Evolutionary conservation across 768 basidiomycete genomes (phyloP).

Genomic region (Crepidotus variabilis): DNA sequence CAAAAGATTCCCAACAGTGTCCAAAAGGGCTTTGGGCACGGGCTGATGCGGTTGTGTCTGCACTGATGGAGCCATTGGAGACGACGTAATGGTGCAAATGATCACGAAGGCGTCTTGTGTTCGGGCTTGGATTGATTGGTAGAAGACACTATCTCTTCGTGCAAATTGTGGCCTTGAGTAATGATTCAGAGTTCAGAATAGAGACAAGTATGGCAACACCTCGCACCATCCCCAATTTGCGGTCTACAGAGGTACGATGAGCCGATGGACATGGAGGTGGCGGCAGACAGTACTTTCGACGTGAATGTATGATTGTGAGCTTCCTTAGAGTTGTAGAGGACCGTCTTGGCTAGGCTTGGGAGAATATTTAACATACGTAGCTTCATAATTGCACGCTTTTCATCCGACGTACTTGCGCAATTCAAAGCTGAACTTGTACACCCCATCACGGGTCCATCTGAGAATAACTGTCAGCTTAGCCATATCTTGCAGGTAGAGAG

Average conservation of each 20-base stretch:
- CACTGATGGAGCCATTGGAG: slow-evolving; percentile 48
- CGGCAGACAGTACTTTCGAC: slow-evolving; percentile 36
- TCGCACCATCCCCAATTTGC: slow-evolving; percentile 86
- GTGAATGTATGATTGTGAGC: slow-evolving; percentile 82
- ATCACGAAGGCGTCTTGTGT: slow-evolving; percentile 70
- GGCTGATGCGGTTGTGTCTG: slow-evolving; percentile 42
- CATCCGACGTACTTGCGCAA: slow-evolving; percentile 51
- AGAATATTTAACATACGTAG: neutral
- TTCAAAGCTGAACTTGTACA: slow-evolving; percentile 86
- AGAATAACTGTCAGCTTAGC: neutral
- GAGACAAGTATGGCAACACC: neutral
- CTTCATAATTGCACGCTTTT: neutral
- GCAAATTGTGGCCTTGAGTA: slow-evolving; percentile 71
- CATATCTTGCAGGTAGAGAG: slow-evolving; percentile 10
- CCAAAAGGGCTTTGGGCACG: slow-evolving; percentile 65
- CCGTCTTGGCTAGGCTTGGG: slow-evolving; percentile 38
- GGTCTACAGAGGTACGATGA: slow-evolving; percentile 37
- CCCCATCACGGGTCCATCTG: slow-evolving; percentile 82
- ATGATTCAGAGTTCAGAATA: neutral
- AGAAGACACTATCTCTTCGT: slow-evolving; percentile 67
- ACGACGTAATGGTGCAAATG: slow-evolving; percentile 73
- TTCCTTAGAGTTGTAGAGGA: slow-evolving; percentile 65
- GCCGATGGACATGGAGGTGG: neutral
- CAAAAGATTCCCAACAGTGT: slow-evolving; percentile 69
- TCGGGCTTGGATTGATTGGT: slow-evolving; percentile 46